Percentiles rank a stretch among this genome's conserved stretches.
Evolutionary conservation across 2,329 filamentous ascomycete genomes (phyloP).

Genomic region (Trichoderma cornu-damae): DNA sequence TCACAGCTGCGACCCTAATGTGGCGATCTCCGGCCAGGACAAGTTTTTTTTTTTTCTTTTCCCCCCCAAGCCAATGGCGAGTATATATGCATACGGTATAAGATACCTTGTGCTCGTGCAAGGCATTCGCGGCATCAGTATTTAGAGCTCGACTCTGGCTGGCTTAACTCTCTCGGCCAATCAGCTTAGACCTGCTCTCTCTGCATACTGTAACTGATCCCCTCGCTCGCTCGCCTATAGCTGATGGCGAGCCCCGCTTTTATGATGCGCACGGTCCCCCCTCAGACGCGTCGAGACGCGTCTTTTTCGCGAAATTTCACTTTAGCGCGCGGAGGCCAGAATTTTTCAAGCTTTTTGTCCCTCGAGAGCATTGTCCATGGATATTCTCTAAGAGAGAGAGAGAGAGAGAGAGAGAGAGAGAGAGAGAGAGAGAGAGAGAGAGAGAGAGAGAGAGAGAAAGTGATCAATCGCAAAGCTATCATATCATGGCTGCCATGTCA

Average conservation of each 20-base stretch:
- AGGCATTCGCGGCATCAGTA: not conserved
- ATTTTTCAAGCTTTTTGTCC: not conserved
- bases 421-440: too few species aligned
- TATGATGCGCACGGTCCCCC: constrained; percentile 14
- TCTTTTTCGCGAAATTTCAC: constrained; percentile 6
- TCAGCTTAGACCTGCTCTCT: not conserved
- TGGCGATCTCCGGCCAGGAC: not conserved
- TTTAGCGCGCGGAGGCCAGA: constrained; percentile 8
- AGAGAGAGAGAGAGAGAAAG: too few species aligned
- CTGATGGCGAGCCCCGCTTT: constrained; percentile 6
- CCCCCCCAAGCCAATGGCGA: too few species aligned
- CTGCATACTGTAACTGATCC: not conserved
- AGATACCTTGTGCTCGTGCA: too few species aligned
- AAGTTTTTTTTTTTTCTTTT: too few species aligned
- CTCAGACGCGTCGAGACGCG: constrained; percentile 11
- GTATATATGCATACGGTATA: too few species aligned
- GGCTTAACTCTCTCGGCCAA: not conserved
- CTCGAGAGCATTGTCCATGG: not conserved
- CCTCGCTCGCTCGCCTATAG: constrained; percentile 13
- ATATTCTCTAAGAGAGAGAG: not conserved
- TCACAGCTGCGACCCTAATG: constrained; percentile 10
- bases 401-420: too few species aligned
- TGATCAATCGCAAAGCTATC: constrained; percentile 14
- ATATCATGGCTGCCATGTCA: not conserved
- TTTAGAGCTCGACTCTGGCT: not conserved